Conservation (phyloP, 352 stramenopile species). For the Phytopythium oedochilum region DNA sequence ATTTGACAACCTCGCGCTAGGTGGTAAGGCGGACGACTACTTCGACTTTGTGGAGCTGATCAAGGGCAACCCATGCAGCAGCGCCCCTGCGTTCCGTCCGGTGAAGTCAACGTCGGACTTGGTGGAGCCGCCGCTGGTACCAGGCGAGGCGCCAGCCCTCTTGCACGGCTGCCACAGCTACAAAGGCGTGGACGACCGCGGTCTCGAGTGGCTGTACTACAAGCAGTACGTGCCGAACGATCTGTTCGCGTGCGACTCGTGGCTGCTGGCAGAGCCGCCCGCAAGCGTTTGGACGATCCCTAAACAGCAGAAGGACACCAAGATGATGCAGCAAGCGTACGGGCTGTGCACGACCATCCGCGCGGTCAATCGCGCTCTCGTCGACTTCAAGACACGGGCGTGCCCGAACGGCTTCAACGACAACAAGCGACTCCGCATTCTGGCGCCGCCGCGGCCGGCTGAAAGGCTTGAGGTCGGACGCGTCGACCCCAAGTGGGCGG, state of each 20-base stretch:
- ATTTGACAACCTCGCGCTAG: slow-evolving; percentile 71
- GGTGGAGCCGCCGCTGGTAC: slow-evolving; percentile 21
- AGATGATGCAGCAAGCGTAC: slow-evolving; percentile 57
- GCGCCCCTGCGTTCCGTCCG: slow-evolving; percentile 10
- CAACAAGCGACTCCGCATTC: slow-evolving; percentile 56
- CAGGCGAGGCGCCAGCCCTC: slow-evolving; percentile 38
- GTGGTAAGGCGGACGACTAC: slow-evolving; percentile 54
- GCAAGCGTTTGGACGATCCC: slow-evolving; percentile 56
- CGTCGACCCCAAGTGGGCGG: slow-evolving; percentile 36
- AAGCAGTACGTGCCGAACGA: slow-evolving; percentile 60
- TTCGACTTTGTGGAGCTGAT: slow-evolving; percentile 50
- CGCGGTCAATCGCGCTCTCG: slow-evolving; percentile 63
- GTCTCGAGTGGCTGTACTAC: slow-evolving; percentile 61
- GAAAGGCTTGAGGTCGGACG: slow-evolving; percentile 39
- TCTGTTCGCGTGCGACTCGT: slow-evolving; percentile 75
- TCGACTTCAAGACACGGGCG: slow-evolving; percentile 48
- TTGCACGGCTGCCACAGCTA: slow-evolving; percentile 44
- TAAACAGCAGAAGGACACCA: slow-evolving; percentile 35
- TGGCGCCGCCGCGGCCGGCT: slow-evolving; percentile 31
- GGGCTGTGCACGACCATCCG: slow-evolving; percentile 79
- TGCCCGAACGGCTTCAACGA: slow-evolving; percentile 65
- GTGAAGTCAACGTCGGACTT: slow-evolving; percentile 8
- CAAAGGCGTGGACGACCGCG: slow-evolving; percentile 33
- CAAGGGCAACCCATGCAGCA: slow-evolving; percentile 55
- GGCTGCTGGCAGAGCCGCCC: slow-evolving; percentile 56